Evolutionary conservation across 129 eudicot species (phyloP), one percentile per base, ranked within the genome.

Genomic region (Deinandra increscens): DNA sequence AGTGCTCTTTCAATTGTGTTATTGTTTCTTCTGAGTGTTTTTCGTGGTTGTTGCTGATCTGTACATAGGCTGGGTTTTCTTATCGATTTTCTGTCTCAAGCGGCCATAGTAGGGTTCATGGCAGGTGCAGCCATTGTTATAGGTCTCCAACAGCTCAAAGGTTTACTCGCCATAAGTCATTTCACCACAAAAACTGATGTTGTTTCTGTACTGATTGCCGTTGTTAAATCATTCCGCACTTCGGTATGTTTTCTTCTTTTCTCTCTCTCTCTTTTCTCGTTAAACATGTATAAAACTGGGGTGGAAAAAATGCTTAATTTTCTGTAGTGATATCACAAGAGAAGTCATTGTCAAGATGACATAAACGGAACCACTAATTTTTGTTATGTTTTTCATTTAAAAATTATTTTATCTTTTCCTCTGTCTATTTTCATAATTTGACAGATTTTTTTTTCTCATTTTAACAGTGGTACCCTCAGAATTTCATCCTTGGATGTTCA

Each of bases 51-150:
- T 61, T 45, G 53, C 26, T 64, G 64, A 50, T 44, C 1, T n/a
- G 4, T 80, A n/a, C n/a, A n/a, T n/a, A 88, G 96, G 86, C 61
- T 88, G 81, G 91, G 96, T 15, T 88, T 85, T 74, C 79, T 88
- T 9, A 83, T 88, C 31, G 96, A 85, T 72, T 83, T 85, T 75
- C 79, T 88, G 22, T 88, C 96, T 10, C 96, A 88, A 81, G 96
- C 96, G 1, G 88, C 96, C 3, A 79, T 88, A 33, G 89, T 85
- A 34, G 91, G 91, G 50, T 88, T 88, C 69, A 88, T 88, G 96
- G 91, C 83, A 38, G 96, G 91, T 55, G 91, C 91, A 66, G 91
- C 96, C 78, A 83, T 79, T 70, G 86, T 80, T 4, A 86, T 88
- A 37, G 90, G 91, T 15, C 89, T 88, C 22, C 91, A 85, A 78